Percentiles rank a stretch among this genome's conserved stretches.
phyloP scores from a whole-genome alignment of 495 filamentous ascomycete species.

The Talaromyces wortmannii region DNA sequence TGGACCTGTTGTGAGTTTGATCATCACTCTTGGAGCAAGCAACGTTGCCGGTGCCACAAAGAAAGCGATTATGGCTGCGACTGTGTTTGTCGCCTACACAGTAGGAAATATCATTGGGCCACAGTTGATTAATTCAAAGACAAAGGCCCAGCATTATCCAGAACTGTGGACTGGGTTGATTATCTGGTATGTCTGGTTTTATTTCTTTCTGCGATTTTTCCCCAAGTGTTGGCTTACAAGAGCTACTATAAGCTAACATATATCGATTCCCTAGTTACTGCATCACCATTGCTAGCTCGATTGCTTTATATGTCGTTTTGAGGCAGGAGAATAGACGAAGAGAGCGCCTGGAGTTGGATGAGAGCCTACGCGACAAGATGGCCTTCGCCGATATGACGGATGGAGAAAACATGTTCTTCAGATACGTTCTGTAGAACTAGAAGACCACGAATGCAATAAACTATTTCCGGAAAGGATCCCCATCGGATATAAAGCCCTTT shows the following conservation, averaged over 20 bases:
- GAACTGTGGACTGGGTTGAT: constrained; percentile 64
- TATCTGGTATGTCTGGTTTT: constrained; percentile 48
- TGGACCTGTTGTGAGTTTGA: constrained; percentile 56
- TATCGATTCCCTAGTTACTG: constrained; percentile 45
- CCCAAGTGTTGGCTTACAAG: constrained; percentile 1
- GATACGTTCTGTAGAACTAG: constrained; percentile 52
- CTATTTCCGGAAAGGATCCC: background rate
- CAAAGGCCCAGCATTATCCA: constrained; percentile 58
- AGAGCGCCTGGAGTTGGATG: constrained; percentile 41
- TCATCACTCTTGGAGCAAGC: constrained; percentile 60
- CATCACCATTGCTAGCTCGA: constrained; percentile 53
- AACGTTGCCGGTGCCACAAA: constrained; percentile 76
- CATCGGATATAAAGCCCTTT: no score
- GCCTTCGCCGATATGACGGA: constrained; percentile 73
- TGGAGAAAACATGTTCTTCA: constrained; percentile 67
- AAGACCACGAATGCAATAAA: background rate
- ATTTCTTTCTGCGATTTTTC: background rate
- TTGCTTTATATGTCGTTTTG: constrained; percentile 49
- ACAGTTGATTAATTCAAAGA: constrained; percentile 58
- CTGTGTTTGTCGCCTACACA: constrained; percentile 68
- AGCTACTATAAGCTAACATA: background rate
- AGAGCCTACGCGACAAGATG: constrained; percentile 53
- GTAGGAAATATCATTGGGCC: constrained; percentile 69
- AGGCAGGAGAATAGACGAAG: constrained; percentile 48
- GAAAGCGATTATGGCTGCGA: constrained; percentile 65